A percentile compares a stretch with the other conserved stretches of the same genome.
Evolutionary conservation across 768 basidiomycete species (phyloP).

Genomic region (Kwoniella bestiolae): DNA sequence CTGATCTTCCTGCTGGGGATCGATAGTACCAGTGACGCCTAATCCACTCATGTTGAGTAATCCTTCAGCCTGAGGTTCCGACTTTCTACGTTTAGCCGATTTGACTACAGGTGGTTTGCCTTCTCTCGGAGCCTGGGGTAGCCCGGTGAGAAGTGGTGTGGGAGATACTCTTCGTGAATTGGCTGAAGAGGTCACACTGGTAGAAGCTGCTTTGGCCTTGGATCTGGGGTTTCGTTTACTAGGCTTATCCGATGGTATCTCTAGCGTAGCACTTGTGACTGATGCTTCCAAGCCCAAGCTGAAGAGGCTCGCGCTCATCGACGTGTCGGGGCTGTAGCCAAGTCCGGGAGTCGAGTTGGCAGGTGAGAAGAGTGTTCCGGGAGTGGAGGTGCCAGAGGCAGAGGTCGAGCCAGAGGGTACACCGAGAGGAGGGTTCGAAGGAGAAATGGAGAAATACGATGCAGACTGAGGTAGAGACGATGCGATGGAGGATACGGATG

Average conservation of each 20-base stretch:
- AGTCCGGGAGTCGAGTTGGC: conserved; percentile 23
- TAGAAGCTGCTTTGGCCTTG: conserved; percentile 9
- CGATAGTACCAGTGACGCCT: conserved; percentile 14
- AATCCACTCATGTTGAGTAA: conserved; percentile 22
- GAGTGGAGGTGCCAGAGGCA: conserved; percentile 40
- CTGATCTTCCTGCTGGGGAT: neutral
- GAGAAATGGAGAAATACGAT: conserved; percentile 33
- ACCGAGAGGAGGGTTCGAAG: conserved; percentile 13
- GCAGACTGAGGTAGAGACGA: conserved; percentile 31
- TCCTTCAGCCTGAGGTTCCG: conserved; percentile 38
- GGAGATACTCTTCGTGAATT: conserved; percentile 12
- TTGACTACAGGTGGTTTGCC: conserved; percentile 2
- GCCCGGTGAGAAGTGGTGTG: conserved; percentile 1
- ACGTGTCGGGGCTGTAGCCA: conserved; percentile 17
- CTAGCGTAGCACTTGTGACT: neutral
- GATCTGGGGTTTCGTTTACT: neutral
- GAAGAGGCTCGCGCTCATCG: conserved; percentile 9
- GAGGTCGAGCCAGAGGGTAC: conserved; percentile 30
- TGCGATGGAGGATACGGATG: conserved; percentile 31
- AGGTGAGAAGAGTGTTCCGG: conserved; percentile 36
- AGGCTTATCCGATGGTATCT: conserved; percentile 1
- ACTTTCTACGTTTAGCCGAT: conserved; percentile 40
- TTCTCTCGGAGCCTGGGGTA: conserved; percentile 1
- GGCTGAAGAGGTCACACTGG: conserved; percentile 2
- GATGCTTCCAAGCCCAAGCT: conserved; percentile 11